Evolutionary conservation across 139 green algal species (phyloP), one percentile per base, ranked within the genome.

Genomic region (Chlamydomonas urium): DNA sequence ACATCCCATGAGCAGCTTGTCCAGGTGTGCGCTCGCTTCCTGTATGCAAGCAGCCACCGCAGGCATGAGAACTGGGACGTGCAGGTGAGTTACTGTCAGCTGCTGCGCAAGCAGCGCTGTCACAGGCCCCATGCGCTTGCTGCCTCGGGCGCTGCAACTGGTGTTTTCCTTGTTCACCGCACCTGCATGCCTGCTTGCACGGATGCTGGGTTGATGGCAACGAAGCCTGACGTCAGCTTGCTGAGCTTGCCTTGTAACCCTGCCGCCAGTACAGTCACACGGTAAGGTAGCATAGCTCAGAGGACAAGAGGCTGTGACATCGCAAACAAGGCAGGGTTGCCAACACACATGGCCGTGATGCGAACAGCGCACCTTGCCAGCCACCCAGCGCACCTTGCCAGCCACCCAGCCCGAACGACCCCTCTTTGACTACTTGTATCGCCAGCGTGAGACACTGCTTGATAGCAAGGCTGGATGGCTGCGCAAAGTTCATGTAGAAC

Each of bases 61-160:
- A 61, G 14, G 19, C 50, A 34, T 31, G 23, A 34, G 4, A 61
- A 61, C 21, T 34, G 14, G 21, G 21, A 6, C 19, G 4, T 31
- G 19, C 50, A 61, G 50, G 50, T 61, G 50, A 10, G 83, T 97
- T 95, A 5, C 83, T 82, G 74, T 99, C 93, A 21, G 74, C 82
- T n/a, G n/a, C n/a, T n/a, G n/a, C 83, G 98, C 95, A 76, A 97
- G 87, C 24, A 95, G 95, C 73, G 99, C 82, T 37, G 98, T 58
- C 65, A 99, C 94, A 50, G 10, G 14, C 42, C 42, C 14, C 10
- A 50, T 50, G 10, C 42, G 14, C 14, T 50, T 14, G 42, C 42
- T 50, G 14, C 42, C 8, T 24, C 42, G 42, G 10, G 10, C 42
- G 14, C 10, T 8, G 10, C 28, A 99, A 79, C 26, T 31, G 8